phyloP scores from a whole-genome alignment of 2,329 filamentous ascomycete genomes.

The Aspergillus sp. region DNA sequence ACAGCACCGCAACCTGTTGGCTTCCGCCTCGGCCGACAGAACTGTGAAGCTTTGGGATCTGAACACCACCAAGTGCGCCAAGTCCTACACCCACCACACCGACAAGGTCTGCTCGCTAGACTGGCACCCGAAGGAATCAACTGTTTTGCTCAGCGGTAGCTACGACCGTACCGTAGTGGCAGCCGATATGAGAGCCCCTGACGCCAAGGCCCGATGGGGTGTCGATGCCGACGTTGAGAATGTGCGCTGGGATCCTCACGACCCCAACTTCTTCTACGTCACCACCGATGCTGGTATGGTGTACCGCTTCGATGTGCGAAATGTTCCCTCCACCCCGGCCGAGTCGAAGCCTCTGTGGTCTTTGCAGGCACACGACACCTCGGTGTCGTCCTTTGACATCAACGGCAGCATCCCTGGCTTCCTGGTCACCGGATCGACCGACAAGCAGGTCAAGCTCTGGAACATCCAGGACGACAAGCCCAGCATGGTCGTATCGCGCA shows the following conservation, averaged over 20 bases:
- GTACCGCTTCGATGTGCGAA: constrained; percentile 85
- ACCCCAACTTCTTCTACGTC: constrained; percentile 90
- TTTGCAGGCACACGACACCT: constrained; percentile 90
- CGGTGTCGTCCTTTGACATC: constrained; percentile 86
- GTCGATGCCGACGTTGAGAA: constrained; percentile 95
- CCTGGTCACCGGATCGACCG: constrained; percentile 87
- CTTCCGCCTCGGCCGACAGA: constrained; percentile 91
- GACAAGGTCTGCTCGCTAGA: constrained; percentile 96
- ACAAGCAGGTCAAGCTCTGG: constrained; percentile 96
- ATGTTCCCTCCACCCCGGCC: constrained; percentile 66
- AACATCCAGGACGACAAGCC: constrained; percentile 78
- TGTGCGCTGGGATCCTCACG: constrained; percentile 87
- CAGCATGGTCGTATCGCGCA: constrained; percentile 83
- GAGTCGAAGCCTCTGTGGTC: constrained; percentile 86
- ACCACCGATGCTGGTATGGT: constrained; percentile 89
- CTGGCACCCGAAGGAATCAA: constrained; percentile 86
- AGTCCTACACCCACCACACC: constrained; percentile 92
- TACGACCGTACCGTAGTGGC: constrained; percentile 93
- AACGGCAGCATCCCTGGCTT: constrained; percentile 87
- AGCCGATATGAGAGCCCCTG: constrained; percentile 93
- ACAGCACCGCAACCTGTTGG: constrained; percentile 88
- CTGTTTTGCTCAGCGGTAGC: constrained; percentile 83
- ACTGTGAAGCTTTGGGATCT: constrained; percentile 98
- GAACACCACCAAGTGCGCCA: constrained; percentile 84
- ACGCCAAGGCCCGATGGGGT: constrained; percentile 79